Base-by-base conservation (phyloP, 768 basidiomycete genomes). In the Leccinum boreale region DNA sequence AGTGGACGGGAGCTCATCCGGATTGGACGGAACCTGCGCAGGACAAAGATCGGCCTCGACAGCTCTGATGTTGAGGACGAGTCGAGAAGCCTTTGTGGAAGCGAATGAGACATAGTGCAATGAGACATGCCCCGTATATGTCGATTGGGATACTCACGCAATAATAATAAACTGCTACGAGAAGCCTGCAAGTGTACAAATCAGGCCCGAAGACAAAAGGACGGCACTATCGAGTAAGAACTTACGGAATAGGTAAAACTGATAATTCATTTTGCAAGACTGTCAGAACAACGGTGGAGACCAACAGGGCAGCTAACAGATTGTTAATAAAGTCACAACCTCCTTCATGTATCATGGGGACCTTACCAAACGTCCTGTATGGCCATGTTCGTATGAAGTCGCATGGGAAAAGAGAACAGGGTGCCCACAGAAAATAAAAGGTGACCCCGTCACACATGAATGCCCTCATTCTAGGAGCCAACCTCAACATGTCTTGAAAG, bases 31-130 rank as follows among this genome's bases (percentile, higher is more conserved):
- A 0, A 53, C 29, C 21, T 64, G 56, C 39, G 39, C 14, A 24
- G 14, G 62, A 50, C 56, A 19, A 9, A n/a, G 14, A 29, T 35
- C 4, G 9, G 44, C 15, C 5, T 61, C 52, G 1, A 54, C 56
- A 14, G 15, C 58, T 52, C 61, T 64, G 46, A 65, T 46, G 28
- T 67, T 67, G 44, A 66, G 51, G 8, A 67, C 45, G 21, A 66
- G 63, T 14, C 65, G 63, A 17, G 66, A 67, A 11, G 60, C 60
- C 63, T 65, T 50, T 39, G 7, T 2, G 9, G 26, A 53, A 28
- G 31, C 24, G 29, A 47, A 31, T 60, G 12, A 50, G 50, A 8
- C 31, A 36, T 5, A 52, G 15, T 19, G 36, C 31, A 58, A 54
- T 2, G 36, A 48, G 23, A 36, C 39, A 48, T 4, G 8, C 8